Conservation (phyloP, 129 eudicot species). For the Escallonia rubra region DNA sequence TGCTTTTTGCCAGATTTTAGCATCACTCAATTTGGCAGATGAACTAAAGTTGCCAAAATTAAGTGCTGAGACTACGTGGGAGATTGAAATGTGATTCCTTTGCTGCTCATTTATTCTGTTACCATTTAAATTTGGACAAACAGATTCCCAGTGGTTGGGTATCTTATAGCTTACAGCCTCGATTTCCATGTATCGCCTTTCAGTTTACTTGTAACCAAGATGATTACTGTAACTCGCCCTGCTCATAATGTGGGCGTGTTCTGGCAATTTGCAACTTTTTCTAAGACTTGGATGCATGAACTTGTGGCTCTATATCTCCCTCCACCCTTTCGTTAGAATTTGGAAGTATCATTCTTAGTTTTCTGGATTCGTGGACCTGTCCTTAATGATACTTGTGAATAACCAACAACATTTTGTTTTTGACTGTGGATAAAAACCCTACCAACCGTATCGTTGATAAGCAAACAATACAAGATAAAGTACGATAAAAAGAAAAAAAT, state of each 20-base stretch:
- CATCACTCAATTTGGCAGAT: constrained; percentile 56
- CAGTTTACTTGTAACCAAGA: not conserved
- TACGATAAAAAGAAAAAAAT: too few species aligned
- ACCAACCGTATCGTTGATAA: not conserved
- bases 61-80: constrained; percentile 80
- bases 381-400: too few species aligned
- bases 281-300: not conserved
- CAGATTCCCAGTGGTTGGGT: constrained; percentile 4
- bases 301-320: not conserved
- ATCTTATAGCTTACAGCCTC: not conserved
- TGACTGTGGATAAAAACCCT: too few species aligned
- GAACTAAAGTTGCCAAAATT: constrained; percentile 55
- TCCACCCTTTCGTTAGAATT: too few species aligned
- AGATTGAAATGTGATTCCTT: constrained; percentile 60
- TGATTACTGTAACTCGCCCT: not conserved
- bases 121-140: constrained; percentile 5
- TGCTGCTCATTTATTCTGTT: not conserved
- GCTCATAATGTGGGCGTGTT: not conserved
- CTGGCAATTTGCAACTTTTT: not conserved
- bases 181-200: not conserved
- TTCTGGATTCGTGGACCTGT: too few species aligned
- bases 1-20: constrained; percentile 45
- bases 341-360: too few species aligned
- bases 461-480: too few species aligned
- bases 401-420: not conserved